phyloP scores from a whole-genome alignment of 768 basidiomycete species.

The Pleurotus pulmonarius region DNA sequence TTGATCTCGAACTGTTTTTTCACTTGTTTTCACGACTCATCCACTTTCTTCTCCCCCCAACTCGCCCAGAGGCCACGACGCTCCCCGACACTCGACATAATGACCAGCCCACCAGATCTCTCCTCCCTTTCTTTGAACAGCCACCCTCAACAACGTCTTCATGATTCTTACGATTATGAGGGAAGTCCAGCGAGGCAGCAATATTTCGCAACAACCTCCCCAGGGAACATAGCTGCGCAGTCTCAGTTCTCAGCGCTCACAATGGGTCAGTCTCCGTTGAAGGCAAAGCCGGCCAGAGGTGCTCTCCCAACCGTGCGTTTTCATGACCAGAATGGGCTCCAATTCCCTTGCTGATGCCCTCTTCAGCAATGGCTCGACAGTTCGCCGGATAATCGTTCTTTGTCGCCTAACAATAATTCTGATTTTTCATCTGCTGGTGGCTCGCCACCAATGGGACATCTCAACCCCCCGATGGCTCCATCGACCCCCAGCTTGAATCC shows the following conservation, averaged over 20 bases:
- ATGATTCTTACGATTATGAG: conserved; percentile 86
- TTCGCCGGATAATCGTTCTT: conserved; percentile 69
- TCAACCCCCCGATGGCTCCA: conserved; percentile 43
- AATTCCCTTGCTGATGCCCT: conserved; percentile 17
- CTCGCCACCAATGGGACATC: conserved; percentile 62
- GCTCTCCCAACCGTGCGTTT: conserved; percentile 70
- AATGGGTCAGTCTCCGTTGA: conserved; percentile 65
- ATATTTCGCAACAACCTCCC: conserved; percentile 65
- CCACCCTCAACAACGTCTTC: conserved; percentile 70
- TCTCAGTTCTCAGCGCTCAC: conserved; percentile 56
- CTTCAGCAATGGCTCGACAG: conserved; percentile 85
- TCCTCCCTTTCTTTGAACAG: conserved; percentile 64
- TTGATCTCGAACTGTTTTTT: conserved; percentile 6
- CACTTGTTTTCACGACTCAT: conserved; percentile 19
- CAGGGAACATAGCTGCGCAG: conserved; percentile 41
- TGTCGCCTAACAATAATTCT: conserved; percentile 84
- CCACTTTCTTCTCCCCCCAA: conserved; percentile 23
- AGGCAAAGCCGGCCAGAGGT: conserved; percentile 67
- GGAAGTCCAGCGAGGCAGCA: conserved; percentile 51
- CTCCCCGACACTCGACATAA: conserved; percentile 35
- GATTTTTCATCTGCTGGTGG: conserved; percentile 87
- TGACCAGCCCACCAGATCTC: conserved; percentile 82
- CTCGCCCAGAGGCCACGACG: conserved; percentile 17
- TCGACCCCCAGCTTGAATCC: conserved; percentile 46
- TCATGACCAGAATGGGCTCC: conserved; percentile 12